phyloP scores from a whole-genome alignment of 2,329 filamentous ascomycete species.

The Fusarium setosum region DNA sequence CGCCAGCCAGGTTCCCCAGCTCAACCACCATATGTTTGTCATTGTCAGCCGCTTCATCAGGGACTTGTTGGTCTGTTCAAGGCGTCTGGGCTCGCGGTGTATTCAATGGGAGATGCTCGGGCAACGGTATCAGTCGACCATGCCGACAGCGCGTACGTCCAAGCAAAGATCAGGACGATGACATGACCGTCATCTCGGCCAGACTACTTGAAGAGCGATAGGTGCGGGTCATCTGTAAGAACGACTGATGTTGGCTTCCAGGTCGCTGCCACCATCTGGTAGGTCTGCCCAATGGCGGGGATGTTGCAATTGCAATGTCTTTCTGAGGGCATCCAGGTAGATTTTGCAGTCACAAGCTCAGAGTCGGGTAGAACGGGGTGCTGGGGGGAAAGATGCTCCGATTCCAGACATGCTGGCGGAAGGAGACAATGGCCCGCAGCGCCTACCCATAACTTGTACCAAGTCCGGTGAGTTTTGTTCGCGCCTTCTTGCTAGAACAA shows the following conservation, averaged over 20 bases:
- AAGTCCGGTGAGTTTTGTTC: too few species aligned
- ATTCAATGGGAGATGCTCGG: constrained; percentile 5
- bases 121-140: constrained; percentile 12
- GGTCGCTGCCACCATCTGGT: not conserved
- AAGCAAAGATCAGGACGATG: constrained; percentile 7
- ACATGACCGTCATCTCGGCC: constrained; percentile 14
- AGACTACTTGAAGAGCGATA: not conserved
- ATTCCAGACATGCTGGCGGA: constrained; percentile 2
- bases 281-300: constrained; percentile 6
- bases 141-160: constrained; percentile 21
- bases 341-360: constrained; percentile 4
- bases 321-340: constrained; percentile 3
- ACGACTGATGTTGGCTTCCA: not conserved
- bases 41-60: not conserved
- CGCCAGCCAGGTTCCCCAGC: not conserved
- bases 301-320: constrained; percentile 2
- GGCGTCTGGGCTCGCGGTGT: constrained; percentile 8
- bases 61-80: not conserved
- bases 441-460: not conserved
- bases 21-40: not conserved
- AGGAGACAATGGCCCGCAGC: not conserved
- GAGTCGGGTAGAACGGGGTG: constrained; percentile 5
- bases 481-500: too few species aligned
- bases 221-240: not conserved
- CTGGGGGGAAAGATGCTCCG: constrained; percentile 3